Base-by-base conservation (phyloP, 2,329 filamentous ascomycete genomes). In the Tympanopsis confertula region DNA sequence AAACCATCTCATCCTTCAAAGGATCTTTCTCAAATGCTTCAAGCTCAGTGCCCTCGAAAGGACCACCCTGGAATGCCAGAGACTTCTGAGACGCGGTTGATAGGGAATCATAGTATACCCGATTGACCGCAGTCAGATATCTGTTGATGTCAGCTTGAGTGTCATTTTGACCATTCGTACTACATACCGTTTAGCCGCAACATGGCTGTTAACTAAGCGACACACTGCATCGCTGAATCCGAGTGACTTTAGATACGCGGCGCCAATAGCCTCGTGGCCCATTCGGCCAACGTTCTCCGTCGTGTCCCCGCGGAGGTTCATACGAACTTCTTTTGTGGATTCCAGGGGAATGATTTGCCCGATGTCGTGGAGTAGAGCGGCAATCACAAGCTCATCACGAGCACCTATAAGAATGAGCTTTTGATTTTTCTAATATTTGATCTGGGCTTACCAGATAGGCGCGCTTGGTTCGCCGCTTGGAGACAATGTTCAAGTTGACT, bases 301-400 rank as follows among this genome's bases (percentile, higher is more conserved):
- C 10, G 55, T 56, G 12, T 51, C 47, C 2, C 42, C 40, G 28
- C 46, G 47, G 5, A 45, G 44, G 10, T 39, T 40, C 22, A 55
- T 44, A 17, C 50, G 44, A 5, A 44, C 43, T 39, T 51, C 56
- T 19, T 45, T 52, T 17, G 42, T 52, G 19, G 40, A 47, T 41
- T 49, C 45, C 1, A 58, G 32, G 3, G 59, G 61, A 13, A 63
- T 53, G 39, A 63, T 59, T 19, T 61, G 58, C 13, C 61, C 61
- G 35, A 63, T 56, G 37, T 65, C 61, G 41, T 64, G 61, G 4
- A 64, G 49, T 7, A 64, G 45, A 5, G 59, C 56, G 0, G 58
- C 61, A 18, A 59, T 47, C 3, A 61, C 43, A 3, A 55, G 52
- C n/a, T 52, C 48, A 13, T 47, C 42, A 29, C 51, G 46, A 13